Conservation (phyloP, 192 early-diverging fungal species). For the Linnemannia elongata region DNA sequence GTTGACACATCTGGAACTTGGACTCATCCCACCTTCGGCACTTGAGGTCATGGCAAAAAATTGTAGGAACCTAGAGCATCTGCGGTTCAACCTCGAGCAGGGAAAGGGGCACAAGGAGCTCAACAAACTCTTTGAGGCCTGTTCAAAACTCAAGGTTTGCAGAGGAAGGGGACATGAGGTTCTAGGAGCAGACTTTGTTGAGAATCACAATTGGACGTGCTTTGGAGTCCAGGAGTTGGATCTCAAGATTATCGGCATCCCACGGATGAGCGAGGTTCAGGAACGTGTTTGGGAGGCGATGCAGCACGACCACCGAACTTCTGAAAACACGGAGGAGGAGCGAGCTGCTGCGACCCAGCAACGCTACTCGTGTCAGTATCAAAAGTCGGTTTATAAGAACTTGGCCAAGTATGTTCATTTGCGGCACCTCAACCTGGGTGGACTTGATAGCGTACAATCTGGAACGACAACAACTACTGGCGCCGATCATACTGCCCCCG, state of each 20-base stretch:
- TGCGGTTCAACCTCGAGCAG: neutral
- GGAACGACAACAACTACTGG: neutral
- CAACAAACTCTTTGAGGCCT: neutral
- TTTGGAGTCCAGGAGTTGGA: neutral
- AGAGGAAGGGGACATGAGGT: neutral
- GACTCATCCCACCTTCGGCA: neutral
- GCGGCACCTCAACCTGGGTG: neutral
- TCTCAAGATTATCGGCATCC: neutral
- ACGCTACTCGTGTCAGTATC: neutral
- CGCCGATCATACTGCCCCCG: neutral
- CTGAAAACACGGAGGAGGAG: neutral
- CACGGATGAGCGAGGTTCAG: neutral
- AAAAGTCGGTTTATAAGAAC: neutral
- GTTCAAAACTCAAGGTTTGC: neutral
- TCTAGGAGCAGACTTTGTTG: neutral
- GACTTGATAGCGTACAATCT: neutral
- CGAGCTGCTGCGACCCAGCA: neutral
- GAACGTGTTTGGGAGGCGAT: neutral
- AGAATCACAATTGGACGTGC: neutral
- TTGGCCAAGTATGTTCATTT: slow-evolving; percentile 5
- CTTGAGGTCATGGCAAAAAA: neutral
- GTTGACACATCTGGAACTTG: neutral
- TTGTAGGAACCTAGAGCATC: neutral
- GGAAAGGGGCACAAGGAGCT: neutral
- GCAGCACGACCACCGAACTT: neutral